Base-by-base conservation (phyloP, 495 filamentous ascomycete genomes). In the Cladorrhinum samala region DNA sequence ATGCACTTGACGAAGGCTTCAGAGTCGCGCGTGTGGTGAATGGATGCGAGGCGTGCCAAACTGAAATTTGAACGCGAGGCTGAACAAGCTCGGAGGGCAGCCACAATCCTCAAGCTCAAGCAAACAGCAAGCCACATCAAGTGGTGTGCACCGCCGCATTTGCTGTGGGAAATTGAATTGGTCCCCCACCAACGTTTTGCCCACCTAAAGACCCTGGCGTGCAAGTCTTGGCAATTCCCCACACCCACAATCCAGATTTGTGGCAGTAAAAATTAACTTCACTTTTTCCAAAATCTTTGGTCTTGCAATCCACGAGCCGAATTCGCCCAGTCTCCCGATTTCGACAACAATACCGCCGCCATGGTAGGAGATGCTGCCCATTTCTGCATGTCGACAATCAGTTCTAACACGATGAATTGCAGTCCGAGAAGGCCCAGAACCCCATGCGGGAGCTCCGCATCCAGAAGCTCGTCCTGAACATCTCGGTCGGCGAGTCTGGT, bases 381-480 rank as follows among this genome's bases (percentile, higher is more conserved):
- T 46, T 4, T 36, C 2, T 44, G 9, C 2, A 27, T 45, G 19
- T 6, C 14, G 19, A 18, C 37, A 58, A 20, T 50, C 38, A 49
- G 54, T 64, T 61, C 52, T 65, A 68, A 62, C 64, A 68, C 60
- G 55, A 65, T 37, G 51, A 49, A 41, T 21, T 51, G 39, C 52
- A 74, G 70, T 70, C 75, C 73, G 81, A 89, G 70, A 92, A 97
- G 81, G 78, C 78, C 76, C 77, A 81, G 67, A 98, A 98, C 83
- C 91, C 93, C 77, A 97, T 97, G 94, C 87, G 90, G 78, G 91
- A 97, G 81, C 88, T 99, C 72, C 88, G 89, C 80, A 95, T 99
- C 80, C 89, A 96, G 79, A 99, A 99, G 83, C 89, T 99, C 77
- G 93, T 97, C 73, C 91, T 99, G 71, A 99, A 99, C 85, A 99